These are phyloP conservation scores for Akebia trifoliata DNA, from an alignment of 164 flowering plant species.

Conservation along the genomic window DNA sequence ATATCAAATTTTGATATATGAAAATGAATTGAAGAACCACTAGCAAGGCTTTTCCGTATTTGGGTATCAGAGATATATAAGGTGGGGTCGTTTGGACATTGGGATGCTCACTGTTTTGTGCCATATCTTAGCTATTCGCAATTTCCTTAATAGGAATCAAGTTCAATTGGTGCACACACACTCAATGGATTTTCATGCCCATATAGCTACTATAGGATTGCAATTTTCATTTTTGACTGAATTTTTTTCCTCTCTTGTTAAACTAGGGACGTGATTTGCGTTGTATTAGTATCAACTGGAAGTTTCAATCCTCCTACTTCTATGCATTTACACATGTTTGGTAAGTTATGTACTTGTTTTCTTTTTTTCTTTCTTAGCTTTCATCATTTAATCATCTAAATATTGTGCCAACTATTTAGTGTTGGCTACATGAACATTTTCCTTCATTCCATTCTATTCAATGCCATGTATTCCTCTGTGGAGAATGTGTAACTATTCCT, in stretches of 20 bases:
- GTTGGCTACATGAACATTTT: background rate
- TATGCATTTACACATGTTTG: slow-evolving; percentile 90
- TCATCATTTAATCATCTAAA: background rate
- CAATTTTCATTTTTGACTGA: background rate
- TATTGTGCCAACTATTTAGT: background rate
- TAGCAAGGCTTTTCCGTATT: no score
- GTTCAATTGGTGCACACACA: background rate
- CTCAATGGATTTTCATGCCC: background rate
- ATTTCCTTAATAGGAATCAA: no score
- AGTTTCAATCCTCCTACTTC: slow-evolving; percentile 95
- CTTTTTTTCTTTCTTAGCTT: background rate
- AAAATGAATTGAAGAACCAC: no score
- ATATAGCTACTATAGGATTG: background rate
- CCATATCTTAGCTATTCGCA: no score
- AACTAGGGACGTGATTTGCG: slow-evolving; percentile 40
- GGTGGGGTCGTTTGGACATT: no score
- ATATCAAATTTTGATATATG: no score
- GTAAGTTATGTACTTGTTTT: slow-evolving; percentile 26
- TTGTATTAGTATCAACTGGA: slow-evolving; percentile 74
- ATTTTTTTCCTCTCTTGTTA: slow-evolving; percentile 1
- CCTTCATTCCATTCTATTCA: background rate
- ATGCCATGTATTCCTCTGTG: background rate
- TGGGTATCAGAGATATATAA: no score
- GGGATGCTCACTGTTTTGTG: no score
- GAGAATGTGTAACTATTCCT: background rate